Evolutionary conservation across 805 yeast species (phyloP), one percentile per base, ranked within the genome.

Genomic region (Yarrowia osloensis): DNA sequence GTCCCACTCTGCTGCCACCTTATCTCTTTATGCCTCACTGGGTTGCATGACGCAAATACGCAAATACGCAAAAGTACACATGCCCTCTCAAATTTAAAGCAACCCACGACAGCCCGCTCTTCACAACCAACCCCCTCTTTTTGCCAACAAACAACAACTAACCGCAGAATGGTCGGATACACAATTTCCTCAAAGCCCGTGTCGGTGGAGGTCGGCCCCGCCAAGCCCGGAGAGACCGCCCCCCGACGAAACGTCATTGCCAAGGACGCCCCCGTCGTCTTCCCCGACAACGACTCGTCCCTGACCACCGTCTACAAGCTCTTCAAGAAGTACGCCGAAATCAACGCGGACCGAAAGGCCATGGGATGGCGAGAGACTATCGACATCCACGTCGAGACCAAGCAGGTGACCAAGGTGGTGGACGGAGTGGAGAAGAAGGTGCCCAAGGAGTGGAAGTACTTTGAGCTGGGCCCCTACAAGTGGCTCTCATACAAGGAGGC

Each of bases 401-500:
- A 90, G 78, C 82, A 80, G 73, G 84, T 95, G 68, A 86, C 85
- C 69, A 93, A 91, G 80, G 75, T 84, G 63, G 80, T 95, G 57
- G 89, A 93, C 72, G 98, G 98, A 68, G 83, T 88, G 75, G 85
- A 85, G 67, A 80, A 78, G 31, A 81, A 85, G 71, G 88, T 88
- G 61, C 91, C 89, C 74, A 95, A 95, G 80, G 87, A 87, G 66
- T 95, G 99, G 99, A 79, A 83, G 66, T 94, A 81, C 78, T 95
- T 84, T 76, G 97, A 95, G 79, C 80, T 88, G 74, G 83, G 91
- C 9, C 84, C 85, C 52, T 95, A 92, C 80, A 78, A 86, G 68
- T 88, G 82, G 77, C 82, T 87, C 66, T 82, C 88, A 7, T 92
- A 81, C 76, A 79, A 79, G 35, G 85, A 91, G 73, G 80, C 91